Evolutionary conservation across 441 rosid species (phyloP).

Genomic region (Daphne laureola): DNA sequence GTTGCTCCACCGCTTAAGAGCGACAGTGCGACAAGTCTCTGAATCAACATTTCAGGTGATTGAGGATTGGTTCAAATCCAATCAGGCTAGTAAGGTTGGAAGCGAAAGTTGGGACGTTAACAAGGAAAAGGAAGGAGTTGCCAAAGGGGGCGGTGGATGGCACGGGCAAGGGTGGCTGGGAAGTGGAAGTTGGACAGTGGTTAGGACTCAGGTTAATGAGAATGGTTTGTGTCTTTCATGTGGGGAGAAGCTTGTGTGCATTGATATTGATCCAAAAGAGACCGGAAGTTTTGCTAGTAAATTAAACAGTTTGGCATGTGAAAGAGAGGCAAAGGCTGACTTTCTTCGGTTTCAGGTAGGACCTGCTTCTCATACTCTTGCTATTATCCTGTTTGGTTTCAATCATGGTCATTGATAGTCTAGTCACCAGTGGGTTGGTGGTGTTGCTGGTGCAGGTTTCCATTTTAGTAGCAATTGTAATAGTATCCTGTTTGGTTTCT

Average conservation of each 20-base stretch:
- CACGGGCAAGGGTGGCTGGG: conserved; percentile 97
- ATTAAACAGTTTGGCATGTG: conserved; percentile 53
- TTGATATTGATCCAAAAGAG: conserved; percentile 85
- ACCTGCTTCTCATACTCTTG: no score
- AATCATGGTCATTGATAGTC: no score
- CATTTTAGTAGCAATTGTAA: not conserved
- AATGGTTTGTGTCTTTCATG: conserved; percentile 67
- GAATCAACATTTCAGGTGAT: conserved; percentile 42
- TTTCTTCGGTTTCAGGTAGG: conserved; percentile 67
- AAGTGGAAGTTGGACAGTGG: conserved; percentile 62
- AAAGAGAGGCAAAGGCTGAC: conserved; percentile 50
- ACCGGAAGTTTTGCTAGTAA: conserved; percentile 64
- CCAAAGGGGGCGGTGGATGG: conserved; percentile 94
- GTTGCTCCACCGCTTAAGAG: conserved; percentile 64
- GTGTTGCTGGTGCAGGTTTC: not conserved
- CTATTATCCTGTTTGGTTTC: no score
- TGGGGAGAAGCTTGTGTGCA: conserved; percentile 77
- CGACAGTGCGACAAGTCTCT: conserved; percentile 67
- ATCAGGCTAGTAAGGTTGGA: conserved; percentile 52
- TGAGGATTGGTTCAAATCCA: conserved; percentile 74
- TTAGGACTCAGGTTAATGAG: conserved; percentile 54
- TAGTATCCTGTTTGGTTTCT: conserved; percentile 6
- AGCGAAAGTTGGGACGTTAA: conserved; percentile 47
- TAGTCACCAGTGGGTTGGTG: no score
- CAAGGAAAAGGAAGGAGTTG: conserved; percentile 47